Evolutionary conservation across 148 eudicot species (phyloP).

Genomic region (Vaccinium corymbosum): DNA sequence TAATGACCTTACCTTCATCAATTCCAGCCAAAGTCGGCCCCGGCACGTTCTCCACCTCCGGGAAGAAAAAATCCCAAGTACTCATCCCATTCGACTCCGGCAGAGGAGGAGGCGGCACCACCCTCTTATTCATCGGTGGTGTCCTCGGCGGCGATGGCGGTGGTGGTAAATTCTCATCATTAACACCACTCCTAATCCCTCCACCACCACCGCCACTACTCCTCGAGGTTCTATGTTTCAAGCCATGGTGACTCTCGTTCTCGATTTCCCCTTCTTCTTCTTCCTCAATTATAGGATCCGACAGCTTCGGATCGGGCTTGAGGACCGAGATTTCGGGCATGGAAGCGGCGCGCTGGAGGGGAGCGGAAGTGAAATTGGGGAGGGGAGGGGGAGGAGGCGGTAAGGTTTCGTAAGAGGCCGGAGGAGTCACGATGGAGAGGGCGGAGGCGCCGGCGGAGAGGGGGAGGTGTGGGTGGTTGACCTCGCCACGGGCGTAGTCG

Average conservation of each 20-base stretch:
- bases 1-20: constrained; percentile 30
- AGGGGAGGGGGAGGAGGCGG: constrained; percentile 25
- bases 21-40: constrained; percentile 54
- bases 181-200: neutral
- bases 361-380: constrained; percentile 30
- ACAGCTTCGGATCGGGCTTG: constrained; percentile 19
- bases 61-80: constrained; percentile 65
- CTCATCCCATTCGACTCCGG: constrained; percentile 24
- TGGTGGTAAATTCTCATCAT: constrained; percentile 13
- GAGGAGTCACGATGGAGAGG: neutral
- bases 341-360: constrained; percentile 65
- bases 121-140: constrained; percentile 18
- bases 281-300: constrained; percentile 47
- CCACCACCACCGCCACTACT: neutral
- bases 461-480: constrained; percentile 23
- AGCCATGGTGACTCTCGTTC: constrained; percentile 20
- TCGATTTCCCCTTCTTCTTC: constrained; percentile 45
- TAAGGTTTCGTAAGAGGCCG: neutral
- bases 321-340: constrained; percentile 62
- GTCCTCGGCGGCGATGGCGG: constrained; percentile 35
- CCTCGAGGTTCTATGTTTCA: constrained; percentile 28
- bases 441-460: constrained; percentile 13
- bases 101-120: constrained; percentile 20
- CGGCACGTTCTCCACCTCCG: constrained; percentile 45
- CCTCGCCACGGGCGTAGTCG: constrained; percentile 67